Base-by-base conservation (phyloP, 805 yeast genomes). In the Saturnispora besseyi region DNA sequence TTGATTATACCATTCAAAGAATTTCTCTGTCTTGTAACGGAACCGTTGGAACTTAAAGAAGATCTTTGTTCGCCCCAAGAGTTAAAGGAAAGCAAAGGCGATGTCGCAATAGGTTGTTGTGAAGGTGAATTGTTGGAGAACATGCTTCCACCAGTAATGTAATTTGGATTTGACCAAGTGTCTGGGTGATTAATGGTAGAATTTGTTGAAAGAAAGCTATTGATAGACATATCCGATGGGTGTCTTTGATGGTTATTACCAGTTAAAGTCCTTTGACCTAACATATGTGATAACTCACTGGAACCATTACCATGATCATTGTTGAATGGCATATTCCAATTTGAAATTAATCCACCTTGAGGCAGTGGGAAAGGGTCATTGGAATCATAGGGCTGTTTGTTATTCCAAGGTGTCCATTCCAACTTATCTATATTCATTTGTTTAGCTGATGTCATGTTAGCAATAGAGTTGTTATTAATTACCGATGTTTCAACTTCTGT, bases 171-270 rank as follows among this genome's bases (percentile, higher is more conserved):
- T 38, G 32, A 41, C 47, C 47, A 45, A 5, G 12, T 15, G 4
- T 45, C 41, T 3, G 26, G 15, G 18, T 36, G 40, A 36, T 36
- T 45, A 21, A 31, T 26, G 10, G 12, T 29, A 12, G 37, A 15
- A 18, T 13, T 26, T 13, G 42, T 15, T 1, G 47, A 45, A 10
- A 45, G 41, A 21, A 45, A 15, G 15, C 34, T 36, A n/a, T 45
- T 45, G 13, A 37, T 28, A 12, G 47, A 45, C 33, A 45, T 31
- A 26, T 45, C 47, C 3, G 47, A 45, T 15, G 41, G 47, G 11
- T 45, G 31, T 36, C 47, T 45, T 28, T 37, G 31, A 24, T 45
- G 47, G 18, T 21, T 18, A 28, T 45, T 45, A 36, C 36, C 47
- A 5, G 37, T 41, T 3, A 45, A 15, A 15, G 47, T 45, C n/a